Evolutionary conservation across 2,329 filamentous ascomycete species (phyloP).

Genomic region (Fusarium algeriense): DNA sequence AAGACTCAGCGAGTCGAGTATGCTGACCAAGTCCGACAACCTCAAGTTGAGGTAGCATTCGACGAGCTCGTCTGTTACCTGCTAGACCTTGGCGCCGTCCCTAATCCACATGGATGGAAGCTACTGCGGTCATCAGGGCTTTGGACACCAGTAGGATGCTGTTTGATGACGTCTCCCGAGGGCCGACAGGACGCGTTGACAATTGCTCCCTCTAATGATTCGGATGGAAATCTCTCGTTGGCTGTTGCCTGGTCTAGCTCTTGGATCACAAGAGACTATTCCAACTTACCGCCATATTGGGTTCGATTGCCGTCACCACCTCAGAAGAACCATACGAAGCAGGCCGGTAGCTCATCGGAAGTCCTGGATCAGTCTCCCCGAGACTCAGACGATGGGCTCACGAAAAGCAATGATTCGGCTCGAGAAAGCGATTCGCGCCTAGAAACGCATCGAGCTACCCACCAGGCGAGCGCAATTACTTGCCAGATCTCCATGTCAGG

Average conservation of each 20-base stretch:
- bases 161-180: conserved; percentile 66
- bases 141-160: conserved; percentile 71
- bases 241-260: conserved; percentile 66
- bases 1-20: conserved; percentile 75
- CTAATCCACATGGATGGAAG: conserved; percentile 69
- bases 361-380: neutral
- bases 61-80: conserved; percentile 72
- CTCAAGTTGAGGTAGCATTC: conserved; percentile 66
- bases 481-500: conserved; percentile 65
- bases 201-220: conserved; percentile 68
- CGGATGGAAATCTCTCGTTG: conserved; percentile 70
- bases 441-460: conserved; percentile 45
- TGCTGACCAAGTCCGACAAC: conserved; percentile 66
- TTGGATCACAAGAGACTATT: conserved; percentile 65
- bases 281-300: conserved; percentile 71
- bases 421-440: conserved; percentile 45
- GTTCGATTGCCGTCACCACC: conserved; percentile 59
- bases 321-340: neutral
- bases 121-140: conserved; percentile 68
- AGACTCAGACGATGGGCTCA: conserved; percentile 3
- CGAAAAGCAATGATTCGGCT: neutral
- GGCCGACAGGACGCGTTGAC: conserved; percentile 62
- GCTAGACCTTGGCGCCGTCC: conserved; percentile 72
- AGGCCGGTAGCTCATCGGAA: neutral
- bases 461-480: conserved; percentile 53